These are phyloP conservation scores for Leptosphaerulina australis DNA, from an alignment of 2,329 filamentous ascomycete genomes.

Conservation along the genomic window DNA sequence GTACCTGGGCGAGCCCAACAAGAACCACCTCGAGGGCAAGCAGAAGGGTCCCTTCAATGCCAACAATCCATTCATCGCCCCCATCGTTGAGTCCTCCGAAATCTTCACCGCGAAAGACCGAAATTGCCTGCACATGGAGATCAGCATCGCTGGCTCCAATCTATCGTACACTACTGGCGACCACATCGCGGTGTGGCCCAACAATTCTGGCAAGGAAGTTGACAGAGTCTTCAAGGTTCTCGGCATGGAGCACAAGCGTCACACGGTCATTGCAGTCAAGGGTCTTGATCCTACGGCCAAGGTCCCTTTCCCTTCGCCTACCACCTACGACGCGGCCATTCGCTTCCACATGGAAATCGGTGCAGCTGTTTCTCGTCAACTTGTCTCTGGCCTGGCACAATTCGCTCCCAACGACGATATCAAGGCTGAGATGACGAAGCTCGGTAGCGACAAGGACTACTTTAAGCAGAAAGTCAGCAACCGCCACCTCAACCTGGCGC, in stretches of 20 bases:
- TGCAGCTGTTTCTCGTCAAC: conserved; percentile 94
- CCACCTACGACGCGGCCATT: conserved; percentile 90
- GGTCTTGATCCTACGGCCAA: conserved; percentile 93
- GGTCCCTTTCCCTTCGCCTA: conserved; percentile 95
- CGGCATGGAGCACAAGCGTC: conserved; percentile 74
- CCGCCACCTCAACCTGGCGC: conserved; percentile 87
- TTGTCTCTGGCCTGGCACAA: conserved; percentile 81
- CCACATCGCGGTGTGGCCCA: conserved; percentile 97
- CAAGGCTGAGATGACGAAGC: conserved; percentile 86
- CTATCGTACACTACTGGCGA: conserved; percentile 95
- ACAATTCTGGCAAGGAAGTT: conserved; percentile 89
- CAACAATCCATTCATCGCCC: conserved; percentile 96
- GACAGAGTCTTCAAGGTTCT: conserved; percentile 84
- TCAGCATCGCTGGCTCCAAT: conserved; percentile 88
- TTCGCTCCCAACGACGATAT: conserved; percentile 85
- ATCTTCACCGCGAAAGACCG: conserved; percentile 87
- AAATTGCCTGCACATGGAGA: conserved; percentile 96
- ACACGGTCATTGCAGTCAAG: conserved; percentile 86
- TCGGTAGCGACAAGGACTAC: conserved; percentile 92
- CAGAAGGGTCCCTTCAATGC: conserved; percentile 91
- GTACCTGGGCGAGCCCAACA: conserved; percentile 95
- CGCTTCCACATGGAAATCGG: conserved; percentile 98
- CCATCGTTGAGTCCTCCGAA: conserved; percentile 88
- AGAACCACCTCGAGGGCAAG: conserved; percentile 86
- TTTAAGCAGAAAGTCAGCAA: conserved; percentile 85